phyloP scores from a whole-genome alignment of 2,329 filamentous ascomycete genomes.

The Stemphylium lycopersici region DNA sequence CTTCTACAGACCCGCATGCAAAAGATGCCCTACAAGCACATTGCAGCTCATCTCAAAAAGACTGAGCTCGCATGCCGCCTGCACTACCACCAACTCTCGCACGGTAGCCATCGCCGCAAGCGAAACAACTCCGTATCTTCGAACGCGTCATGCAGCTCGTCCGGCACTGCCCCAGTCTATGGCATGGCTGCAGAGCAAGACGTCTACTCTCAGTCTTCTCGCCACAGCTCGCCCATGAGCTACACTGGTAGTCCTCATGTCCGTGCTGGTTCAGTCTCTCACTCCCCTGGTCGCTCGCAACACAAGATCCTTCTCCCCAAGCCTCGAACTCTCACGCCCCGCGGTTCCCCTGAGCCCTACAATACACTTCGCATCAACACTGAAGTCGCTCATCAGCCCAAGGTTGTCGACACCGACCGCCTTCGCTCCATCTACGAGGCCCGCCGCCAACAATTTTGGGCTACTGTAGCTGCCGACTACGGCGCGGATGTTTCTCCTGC shows the following conservation, averaged over 20 bases:
- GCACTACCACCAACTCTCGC: conserved; percentile 85
- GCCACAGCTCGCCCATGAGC: conserved; percentile 52
- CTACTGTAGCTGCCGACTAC: conserved; percentile 73
- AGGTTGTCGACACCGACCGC: conserved; percentile 67
- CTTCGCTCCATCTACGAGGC: conserved; percentile 73
- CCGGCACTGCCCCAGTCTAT: conserved; percentile 48
- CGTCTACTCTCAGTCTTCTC: conserved; percentile 45
- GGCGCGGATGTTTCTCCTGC: conserved; percentile 66
- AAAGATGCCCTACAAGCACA: conserved; percentile 92
- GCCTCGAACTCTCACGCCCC: conserved; percentile 57
- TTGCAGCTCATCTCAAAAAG: conserved; percentile 83
- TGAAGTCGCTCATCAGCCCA: conserved; percentile 52
- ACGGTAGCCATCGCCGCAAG: conserved; percentile 81
- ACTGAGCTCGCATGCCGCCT: conserved; percentile 86
- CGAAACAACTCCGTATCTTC: conserved; percentile 74
- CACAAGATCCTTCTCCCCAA: conserved; percentile 66
- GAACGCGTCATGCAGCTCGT: conserved; percentile 50
- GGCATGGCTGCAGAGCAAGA: conserved; percentile 45
- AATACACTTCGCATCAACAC: conserved; percentile 53
- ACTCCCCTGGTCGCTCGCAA: conserved; percentile 62
- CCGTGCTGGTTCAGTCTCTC: conserved; percentile 45
- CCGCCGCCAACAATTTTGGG: conserved; percentile 76
- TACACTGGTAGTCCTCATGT: conserved; percentile 51
- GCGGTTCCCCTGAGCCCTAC: conserved; percentile 47
- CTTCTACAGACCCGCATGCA: conserved; percentile 82